Conservation (phyloP, 2,329 filamentous ascomycete genomes). For the Aspergillus transmontanensis region DNA sequence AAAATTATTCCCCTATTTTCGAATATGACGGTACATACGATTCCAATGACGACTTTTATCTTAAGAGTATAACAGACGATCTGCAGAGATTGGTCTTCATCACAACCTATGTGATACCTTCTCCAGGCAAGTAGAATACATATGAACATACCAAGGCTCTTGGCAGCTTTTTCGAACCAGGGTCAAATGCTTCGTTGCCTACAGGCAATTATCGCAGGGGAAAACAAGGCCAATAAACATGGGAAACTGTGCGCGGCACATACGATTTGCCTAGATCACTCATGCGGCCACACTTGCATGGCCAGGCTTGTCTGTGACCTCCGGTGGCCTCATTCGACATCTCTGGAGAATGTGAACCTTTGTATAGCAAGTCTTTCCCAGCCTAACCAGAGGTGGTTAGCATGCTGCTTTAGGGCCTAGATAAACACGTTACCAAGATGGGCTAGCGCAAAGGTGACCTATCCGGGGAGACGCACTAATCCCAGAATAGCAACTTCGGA, state of each 20-base stretch:
- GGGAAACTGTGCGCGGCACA: not conserved
- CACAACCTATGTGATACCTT: not conserved
- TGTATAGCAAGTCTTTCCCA: not conserved
- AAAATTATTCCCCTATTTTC: not conserved
- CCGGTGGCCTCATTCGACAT: not conserved
- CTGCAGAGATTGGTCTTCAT: not conserved
- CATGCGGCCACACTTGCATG: constrained; percentile 7
- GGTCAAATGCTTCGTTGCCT: not conserved
- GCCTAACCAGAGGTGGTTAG: not conserved
- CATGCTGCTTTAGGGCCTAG: not conserved
- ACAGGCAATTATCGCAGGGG: not conserved
- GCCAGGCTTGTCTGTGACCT: constrained; percentile 4
- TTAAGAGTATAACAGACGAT: too few relatives aligned
- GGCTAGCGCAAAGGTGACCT: not conserved
- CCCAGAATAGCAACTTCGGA: constrained; percentile 19
- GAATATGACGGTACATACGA: not conserved
- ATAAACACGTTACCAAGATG: constrained; percentile 17
- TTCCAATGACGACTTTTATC: not conserved
- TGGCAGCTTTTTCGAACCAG: not conserved
- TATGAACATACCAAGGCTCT: not conserved
- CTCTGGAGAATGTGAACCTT: not conserved
- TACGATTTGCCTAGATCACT: not conserved
- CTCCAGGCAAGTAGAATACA: not conserved
- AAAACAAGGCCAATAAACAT: not conserved
- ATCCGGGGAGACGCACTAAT: constrained; percentile 22